Base-by-base conservation (phyloP, 768 basidiomycete species). In the Leucosporidium yakuticum region DNA sequence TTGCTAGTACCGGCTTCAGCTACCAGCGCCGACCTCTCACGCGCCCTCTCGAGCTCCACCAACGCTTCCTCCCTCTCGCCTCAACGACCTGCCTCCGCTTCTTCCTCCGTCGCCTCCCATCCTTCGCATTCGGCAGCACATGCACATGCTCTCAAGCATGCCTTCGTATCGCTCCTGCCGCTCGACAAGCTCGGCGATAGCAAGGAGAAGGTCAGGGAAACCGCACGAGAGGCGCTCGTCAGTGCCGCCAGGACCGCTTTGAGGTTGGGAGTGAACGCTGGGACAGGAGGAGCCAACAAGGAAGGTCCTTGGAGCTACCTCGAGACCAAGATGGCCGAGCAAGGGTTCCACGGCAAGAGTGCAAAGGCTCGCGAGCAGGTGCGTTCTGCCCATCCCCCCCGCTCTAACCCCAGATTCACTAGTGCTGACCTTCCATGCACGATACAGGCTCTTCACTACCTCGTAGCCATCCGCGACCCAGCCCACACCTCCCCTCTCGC, bases 351-450 rank as follows among this genome's bases (percentile, higher is more conserved):
- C 53, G 91, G 89, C 79, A 94, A 93, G 81, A 87, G 88, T 12
- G 88, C 88, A 85, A 87, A 88, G 78, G 86, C 90, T 48, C 83
- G 88, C 63, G 91, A 95, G 78, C 91, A 92, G 83, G 90, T 88
- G 76, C 74, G 85, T 79, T 19, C 23, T 31, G 44, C 23, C 55
- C 34, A 44, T 63, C 29, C 60, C 57, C 29, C 64, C 25, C 49
- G 44, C 39, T 69, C 15, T n/a, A 8, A 27, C 25, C 39, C 44
- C 7, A 20, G 19, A 3, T 19, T 39, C n/a, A 32, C 23, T 12
- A 2, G 8, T 23, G 31, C 32, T 62, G 19, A 64, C 36, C 6
- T 7, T 20, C 1, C 25, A 86, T 84, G 83, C 62, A 44, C 14
- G 23, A 29, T 59, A 50, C 64, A 75, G 73, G 69, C 69, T 14